phyloP scores from a whole-genome alignment of 2,329 filamentous ascomycete species.

The Cladosporium sp. region DNA sequence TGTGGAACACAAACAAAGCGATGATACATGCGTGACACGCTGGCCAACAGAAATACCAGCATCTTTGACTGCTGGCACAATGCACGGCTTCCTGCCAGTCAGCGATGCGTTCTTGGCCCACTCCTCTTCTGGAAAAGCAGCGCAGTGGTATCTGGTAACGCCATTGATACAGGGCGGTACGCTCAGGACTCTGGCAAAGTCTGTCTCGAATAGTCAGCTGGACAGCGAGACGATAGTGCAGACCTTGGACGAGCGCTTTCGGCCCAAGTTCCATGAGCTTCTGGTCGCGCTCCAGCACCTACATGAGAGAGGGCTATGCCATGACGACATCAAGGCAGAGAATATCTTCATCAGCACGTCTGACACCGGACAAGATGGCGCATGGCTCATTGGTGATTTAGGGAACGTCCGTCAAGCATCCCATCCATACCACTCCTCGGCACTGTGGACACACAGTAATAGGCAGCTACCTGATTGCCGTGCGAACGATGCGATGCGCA shows the following conservation, averaged over 20 bases:
- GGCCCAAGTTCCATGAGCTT: constrained; percentile 27
- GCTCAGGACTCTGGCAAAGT: background rate
- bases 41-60: constrained; percentile 7
- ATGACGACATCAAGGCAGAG: constrained; percentile 35
- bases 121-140: background rate
- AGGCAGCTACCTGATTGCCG: background rate
- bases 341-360: constrained; percentile 30
- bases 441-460: background rate
- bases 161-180: background rate
- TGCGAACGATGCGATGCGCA: constrained; percentile 1
- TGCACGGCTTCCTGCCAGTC: background rate
- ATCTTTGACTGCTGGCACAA: background rate
- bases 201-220: background rate
- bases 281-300: constrained; percentile 25
- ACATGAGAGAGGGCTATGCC: constrained; percentile 32
- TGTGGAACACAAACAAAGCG: no score
- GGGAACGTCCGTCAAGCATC: constrained; percentile 31
- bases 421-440: constrained; percentile 22
- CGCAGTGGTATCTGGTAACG: constrained; percentile 3
- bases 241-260: constrained; percentile 27
- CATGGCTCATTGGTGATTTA: constrained; percentile 34
- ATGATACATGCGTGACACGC: background rate
- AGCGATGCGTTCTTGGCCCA: background rate
- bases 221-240: background rate
- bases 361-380: constrained; percentile 3